Percentiles rank a stretch among this genome's conserved stretches.
These are phyloP conservation scores for Anisodus acutangulus DNA, from an alignment of 257 asterid genomes.

Conservation along the genomic window DNA sequence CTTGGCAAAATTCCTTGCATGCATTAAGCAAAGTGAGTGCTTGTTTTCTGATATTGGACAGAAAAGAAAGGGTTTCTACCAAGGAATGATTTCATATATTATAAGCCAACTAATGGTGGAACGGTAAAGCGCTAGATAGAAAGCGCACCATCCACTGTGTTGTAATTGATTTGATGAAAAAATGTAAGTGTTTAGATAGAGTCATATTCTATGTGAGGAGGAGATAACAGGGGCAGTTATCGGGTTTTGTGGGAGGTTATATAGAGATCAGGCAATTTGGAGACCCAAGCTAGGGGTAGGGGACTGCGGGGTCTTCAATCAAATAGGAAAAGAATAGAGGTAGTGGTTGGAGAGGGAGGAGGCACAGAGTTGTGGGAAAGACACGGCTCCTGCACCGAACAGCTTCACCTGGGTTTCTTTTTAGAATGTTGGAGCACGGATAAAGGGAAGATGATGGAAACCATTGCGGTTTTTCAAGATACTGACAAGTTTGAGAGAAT, in stretches of 20 bases:
- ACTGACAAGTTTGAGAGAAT: too few relatives aligned
- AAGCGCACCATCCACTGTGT: background rate
- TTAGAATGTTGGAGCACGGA: too few relatives aligned
- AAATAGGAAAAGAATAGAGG: constrained; percentile 1
- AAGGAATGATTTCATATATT: background rate
- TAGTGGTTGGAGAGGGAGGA: background rate
- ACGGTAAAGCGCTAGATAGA: background rate
- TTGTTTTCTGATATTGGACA: constrained; percentile 9
- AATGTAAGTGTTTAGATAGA: background rate
- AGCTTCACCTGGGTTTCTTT: too few relatives aligned
- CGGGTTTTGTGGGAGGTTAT: background rate
- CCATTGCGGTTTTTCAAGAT: too few relatives aligned
- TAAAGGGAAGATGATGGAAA: too few relatives aligned
- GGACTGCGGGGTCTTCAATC: background rate
- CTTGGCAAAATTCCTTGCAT: background rate
- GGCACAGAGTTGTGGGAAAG: background rate
- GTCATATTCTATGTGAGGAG: background rate
- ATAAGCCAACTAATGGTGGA: constrained; percentile 12
- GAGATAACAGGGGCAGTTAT: background rate
- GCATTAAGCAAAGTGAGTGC: constrained; percentile 11
- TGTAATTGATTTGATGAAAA: constrained; percentile 8
- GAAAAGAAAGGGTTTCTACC: constrained; percentile 9
- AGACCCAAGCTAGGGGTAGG: constrained; percentile 1
- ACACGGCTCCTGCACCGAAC: background rate
- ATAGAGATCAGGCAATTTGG: background rate